Evolutionary conservation across 1,139 yeast genomes (phyloP).

Genomic region (Candida smagusa): DNA sequence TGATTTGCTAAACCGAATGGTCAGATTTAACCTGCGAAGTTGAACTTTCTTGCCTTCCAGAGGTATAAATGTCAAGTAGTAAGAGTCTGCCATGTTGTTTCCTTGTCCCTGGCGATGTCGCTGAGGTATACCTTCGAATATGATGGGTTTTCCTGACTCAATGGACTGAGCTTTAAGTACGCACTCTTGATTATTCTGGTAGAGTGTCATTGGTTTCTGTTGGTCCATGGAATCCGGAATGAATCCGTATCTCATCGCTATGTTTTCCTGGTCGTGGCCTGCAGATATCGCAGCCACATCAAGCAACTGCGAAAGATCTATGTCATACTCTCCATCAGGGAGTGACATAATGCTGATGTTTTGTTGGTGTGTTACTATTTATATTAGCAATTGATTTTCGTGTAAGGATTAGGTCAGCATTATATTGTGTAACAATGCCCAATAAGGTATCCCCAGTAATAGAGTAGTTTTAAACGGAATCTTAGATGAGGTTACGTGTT

Average conservation of each 20-base stretch:
- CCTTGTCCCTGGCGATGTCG: slow-evolving; percentile 19
- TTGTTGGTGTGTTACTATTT: background rate
- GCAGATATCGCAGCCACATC: slow-evolving; percentile 12
- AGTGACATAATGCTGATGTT: slow-evolving; percentile 19
- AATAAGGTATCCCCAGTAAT: no score
- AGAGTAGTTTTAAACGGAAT: no score
- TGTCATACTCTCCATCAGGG: slow-evolving; percentile 47
- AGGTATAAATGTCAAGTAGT: slow-evolving; percentile 26
- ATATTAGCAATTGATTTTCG: background rate
- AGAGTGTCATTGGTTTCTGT: slow-evolving; percentile 29
- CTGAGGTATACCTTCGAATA: slow-evolving; percentile 42
- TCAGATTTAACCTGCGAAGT: slow-evolving; percentile 26
- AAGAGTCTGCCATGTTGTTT: slow-evolving; percentile 23
- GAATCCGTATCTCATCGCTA: slow-evolving; percentile 43
- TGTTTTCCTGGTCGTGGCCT: slow-evolving; percentile 16
- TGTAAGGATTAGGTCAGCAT: background rate
- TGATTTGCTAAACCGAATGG: slow-evolving; percentile 37
- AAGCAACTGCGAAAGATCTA: slow-evolving; percentile 33
- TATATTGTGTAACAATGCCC: no score
- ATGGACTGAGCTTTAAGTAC: slow-evolving; percentile 28
- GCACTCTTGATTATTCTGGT: slow-evolving; percentile 34
- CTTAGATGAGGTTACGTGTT: no score
- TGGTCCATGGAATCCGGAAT: slow-evolving; percentile 46
- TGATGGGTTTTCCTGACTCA: slow-evolving; percentile 23
- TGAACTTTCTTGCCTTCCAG: slow-evolving; percentile 15